Evolutionary conservation across 352 stramenopile species (phyloP).

Genomic region (Globisporangium cylindrosporum): DNA sequence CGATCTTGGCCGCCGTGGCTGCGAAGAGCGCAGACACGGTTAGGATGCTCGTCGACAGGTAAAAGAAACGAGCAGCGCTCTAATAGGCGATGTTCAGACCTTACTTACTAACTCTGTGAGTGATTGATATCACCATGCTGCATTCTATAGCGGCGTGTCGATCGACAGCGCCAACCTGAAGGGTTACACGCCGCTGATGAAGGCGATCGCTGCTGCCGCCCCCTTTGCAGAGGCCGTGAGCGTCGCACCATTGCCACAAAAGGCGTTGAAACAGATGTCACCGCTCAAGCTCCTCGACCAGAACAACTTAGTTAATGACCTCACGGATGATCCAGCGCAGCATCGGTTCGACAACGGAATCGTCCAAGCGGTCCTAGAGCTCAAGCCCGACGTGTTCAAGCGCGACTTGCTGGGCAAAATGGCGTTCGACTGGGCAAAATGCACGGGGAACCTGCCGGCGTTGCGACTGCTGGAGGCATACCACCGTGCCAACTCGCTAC

Average conservation of each 20-base stretch:
- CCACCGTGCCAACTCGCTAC: slow-evolving; percentile 32
- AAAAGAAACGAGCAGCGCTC: background rate
- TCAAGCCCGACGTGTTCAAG: slow-evolving; percentile 40
- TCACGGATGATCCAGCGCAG: background rate
- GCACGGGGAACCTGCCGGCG: slow-evolving; percentile 39
- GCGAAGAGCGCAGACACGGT: slow-evolving; percentile 43
- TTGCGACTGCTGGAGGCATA: slow-evolving; percentile 35
- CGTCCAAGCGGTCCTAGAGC: slow-evolving; percentile 35
- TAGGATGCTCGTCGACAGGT: slow-evolving; percentile 45
- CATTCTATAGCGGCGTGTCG: slow-evolving; percentile 39
- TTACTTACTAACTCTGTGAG: background rate
- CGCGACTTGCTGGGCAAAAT: slow-evolving; percentile 47
- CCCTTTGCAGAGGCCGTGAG: slow-evolving; percentile 19
- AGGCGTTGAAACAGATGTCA: background rate
- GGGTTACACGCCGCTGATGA: slow-evolving; percentile 76
- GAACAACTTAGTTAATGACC: background rate
- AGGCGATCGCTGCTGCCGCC: slow-evolving; percentile 51
- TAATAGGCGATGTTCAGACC: background rate
- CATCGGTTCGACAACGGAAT: slow-evolving; percentile 50
- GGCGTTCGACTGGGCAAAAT: slow-evolving; percentile 63
- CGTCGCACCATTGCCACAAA: background rate
- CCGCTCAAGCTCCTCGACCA: background rate
- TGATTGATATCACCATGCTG: background rate
- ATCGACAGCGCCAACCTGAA: slow-evolving; percentile 49
- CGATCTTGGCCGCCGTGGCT: slow-evolving; percentile 53